phyloP scores from a whole-genome alignment of 495 filamentous ascomycete species.

The Podospora pseudocomata region DNA sequence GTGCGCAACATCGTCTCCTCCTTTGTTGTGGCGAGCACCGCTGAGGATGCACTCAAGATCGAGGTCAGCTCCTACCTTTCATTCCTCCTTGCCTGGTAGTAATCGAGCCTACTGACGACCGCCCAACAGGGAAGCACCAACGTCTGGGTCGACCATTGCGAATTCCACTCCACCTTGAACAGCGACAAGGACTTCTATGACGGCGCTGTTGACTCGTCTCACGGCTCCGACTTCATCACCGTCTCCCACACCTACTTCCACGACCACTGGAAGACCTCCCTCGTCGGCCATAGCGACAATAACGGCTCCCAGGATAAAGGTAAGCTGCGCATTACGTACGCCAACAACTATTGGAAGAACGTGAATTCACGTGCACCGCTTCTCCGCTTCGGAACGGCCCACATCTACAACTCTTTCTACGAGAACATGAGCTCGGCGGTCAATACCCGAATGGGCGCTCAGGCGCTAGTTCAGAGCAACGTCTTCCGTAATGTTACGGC shows the following conservation, averaged over 20 bases:
- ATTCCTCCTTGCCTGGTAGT: too few relatives aligned
- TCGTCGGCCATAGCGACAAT: conserved; percentile 59
- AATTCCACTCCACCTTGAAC: conserved; percentile 55
- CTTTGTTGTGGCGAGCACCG: conserved; percentile 53
- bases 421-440: conserved; percentile 52
- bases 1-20: conserved; percentile 59
- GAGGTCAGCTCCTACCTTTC: conserved; percentile 20
- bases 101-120: too few relatives aligned
- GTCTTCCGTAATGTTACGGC: conserved; percentile 48
- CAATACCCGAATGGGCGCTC: conserved; percentile 63
- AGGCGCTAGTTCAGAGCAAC: conserved; percentile 60
- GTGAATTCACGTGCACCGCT: conserved; percentile 58
- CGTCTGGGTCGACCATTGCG: conserved; percentile 67
- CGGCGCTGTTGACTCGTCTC: conserved; percentile 60
- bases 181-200: conserved; percentile 66
- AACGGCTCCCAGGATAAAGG: conserved; percentile 48
- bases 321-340: conserved; percentile 57
- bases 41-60: conserved; percentile 58
- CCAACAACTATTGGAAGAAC: conserved; percentile 61
- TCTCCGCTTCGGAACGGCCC: conserved; percentile 60
- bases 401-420: conserved; percentile 48
- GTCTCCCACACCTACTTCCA: conserved; percentile 50
- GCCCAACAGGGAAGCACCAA: conserved; percentile 43
- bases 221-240: conserved; percentile 52
- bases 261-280: conserved; percentile 64